Base-by-base conservation (phyloP, 495 filamentous ascomycete genomes). In the Cryomyces minteri region DNA sequence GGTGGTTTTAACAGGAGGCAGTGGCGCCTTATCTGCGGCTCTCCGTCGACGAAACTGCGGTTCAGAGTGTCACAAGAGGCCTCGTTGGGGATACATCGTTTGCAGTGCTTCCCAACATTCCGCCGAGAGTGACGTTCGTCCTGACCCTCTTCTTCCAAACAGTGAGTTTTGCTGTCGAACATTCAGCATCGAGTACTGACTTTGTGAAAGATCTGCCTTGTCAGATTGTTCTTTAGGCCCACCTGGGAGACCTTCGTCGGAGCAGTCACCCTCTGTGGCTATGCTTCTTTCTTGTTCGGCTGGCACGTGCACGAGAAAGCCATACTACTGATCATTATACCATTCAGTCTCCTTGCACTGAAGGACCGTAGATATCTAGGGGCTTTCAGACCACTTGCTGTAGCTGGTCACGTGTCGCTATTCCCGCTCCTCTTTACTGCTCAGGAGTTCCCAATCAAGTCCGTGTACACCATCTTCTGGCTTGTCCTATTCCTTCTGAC, bases 261-360 rank as follows among this genome's bases (percentile, higher is more conserved):
- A 6, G 82, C 84, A 4, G 68, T 95, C 11, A 95, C 87, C 1
- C 77, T 95, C n/a, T 95, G 88, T 54, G 90, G 83, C 43, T 98
- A 93, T 53, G 84, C 88, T 0, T 94, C 90, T 0, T 98, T 98
- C 65, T 71, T 98, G 18, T 95, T 96, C 48, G 88, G 90, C 43
- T 98, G 90, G 90, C 90, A 98, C 56, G 90, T 98, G 14, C 90
- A 98, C 54, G 90, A 98, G 54, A 98, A 98, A 56, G 90, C 90
- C 5, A 83, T 98, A 31, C 76, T 98, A 10, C 71, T 95, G 42
- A 81, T 96, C 54, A 84, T 98, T 53, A 82, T 96, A 46, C 90
- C 90, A 0, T 96, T 98, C 69, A 88, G 81, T 53, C 72, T 98
- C 47, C 81, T 98, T 46, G 88, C 90, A 4, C 76, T 98, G 40